phyloP scores from a whole-genome alignment of 192 early-diverging fungal species.

The Coemansia sp. region DNA sequence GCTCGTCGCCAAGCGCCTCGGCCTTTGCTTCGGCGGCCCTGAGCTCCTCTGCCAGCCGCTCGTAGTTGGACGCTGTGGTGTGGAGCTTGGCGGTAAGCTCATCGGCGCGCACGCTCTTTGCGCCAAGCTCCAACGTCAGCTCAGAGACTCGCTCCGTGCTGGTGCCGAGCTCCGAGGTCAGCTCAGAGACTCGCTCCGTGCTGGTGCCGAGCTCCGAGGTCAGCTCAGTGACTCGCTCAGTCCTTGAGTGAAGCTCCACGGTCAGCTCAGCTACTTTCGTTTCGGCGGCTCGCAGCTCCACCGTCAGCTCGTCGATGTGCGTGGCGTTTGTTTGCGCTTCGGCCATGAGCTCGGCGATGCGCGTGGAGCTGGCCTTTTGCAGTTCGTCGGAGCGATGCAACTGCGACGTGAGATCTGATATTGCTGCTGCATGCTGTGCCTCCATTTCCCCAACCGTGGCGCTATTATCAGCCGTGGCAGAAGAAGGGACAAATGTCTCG shows the following conservation, averaged over 20 bases:
- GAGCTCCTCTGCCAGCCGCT: neutral
- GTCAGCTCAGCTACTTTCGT: neutral
- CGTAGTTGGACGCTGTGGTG: neutral
- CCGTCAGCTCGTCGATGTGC: neutral
- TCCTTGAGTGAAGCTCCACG: neutral
- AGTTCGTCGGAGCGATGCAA: constrained; percentile 7
- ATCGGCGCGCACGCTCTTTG: neutral
- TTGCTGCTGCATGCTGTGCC: neutral
- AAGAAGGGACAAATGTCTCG: constrained; percentile 4
- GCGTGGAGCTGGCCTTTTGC: neutral
- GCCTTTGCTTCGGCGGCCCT: neutral
- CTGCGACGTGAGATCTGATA: constrained; percentile 6
- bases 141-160: neutral
- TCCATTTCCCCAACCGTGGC: constrained; percentile 2
- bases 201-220: neutral
- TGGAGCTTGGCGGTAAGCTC: constrained; percentile 1
- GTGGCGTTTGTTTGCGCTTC: constrained; percentile 1
- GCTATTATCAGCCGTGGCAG: neutral
- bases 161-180: neutral
- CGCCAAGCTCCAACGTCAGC: neutral
- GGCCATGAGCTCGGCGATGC: neutral
- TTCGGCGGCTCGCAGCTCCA: constrained; percentile 1
- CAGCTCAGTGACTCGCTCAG: neutral
- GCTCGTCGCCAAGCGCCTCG: constrained; percentile 14
- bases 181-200: neutral